Percentiles rank a stretch among this genome's conserved stretches.
phyloP scores from a whole-genome alignment of 2,329 filamentous ascomycete species.

The Aspergillus proliferans region DNA sequence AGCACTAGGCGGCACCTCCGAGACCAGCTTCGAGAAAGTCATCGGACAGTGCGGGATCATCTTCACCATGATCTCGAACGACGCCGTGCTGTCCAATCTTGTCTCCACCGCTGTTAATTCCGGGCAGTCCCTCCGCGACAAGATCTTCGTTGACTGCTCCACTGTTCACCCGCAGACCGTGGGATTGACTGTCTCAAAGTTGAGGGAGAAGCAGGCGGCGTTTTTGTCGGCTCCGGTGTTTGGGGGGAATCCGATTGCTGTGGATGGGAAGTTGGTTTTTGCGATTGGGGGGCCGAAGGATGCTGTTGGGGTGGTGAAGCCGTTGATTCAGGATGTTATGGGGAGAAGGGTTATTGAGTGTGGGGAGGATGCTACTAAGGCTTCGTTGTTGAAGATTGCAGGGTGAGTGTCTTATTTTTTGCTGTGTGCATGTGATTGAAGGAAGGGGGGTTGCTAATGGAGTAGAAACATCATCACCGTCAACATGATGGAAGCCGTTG shows the following conservation, averaged over 20 bases:
- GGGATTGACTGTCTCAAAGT: constrained; percentile 23
- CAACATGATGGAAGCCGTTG: constrained; percentile 41
- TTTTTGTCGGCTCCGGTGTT: constrained; percentile 41
- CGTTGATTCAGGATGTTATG: constrained; percentile 41
- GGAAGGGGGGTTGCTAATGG: background rate
- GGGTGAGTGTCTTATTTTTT: constrained; percentile 22
- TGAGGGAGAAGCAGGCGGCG: constrained; percentile 29
- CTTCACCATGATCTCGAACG: constrained; percentile 39
- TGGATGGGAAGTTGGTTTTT: constrained; percentile 42
- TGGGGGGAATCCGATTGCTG: constrained; percentile 39
- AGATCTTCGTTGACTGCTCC: constrained; percentile 80
- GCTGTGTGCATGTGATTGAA: background rate
- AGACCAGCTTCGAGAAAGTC: constrained; percentile 27
- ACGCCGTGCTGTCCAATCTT: constrained; percentile 31
- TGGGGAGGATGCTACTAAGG: constrained; percentile 38
- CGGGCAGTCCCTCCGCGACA: constrained; percentile 50
- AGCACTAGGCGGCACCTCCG: constrained; percentile 28
- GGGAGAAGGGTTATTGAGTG: constrained; percentile 38
- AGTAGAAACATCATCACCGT: constrained; percentile 38
- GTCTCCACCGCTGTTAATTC: constrained; percentile 20
- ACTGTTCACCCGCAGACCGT: constrained; percentile 74
- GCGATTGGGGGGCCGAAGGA: constrained; percentile 34
- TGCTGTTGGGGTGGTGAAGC: constrained; percentile 30
- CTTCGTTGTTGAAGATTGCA: constrained; percentile 41
- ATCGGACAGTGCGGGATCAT: constrained; percentile 34